Evolutionary conservation across 2,329 filamentous ascomycete species (phyloP).

Genomic region (Fusarium avenaceum): DNA sequence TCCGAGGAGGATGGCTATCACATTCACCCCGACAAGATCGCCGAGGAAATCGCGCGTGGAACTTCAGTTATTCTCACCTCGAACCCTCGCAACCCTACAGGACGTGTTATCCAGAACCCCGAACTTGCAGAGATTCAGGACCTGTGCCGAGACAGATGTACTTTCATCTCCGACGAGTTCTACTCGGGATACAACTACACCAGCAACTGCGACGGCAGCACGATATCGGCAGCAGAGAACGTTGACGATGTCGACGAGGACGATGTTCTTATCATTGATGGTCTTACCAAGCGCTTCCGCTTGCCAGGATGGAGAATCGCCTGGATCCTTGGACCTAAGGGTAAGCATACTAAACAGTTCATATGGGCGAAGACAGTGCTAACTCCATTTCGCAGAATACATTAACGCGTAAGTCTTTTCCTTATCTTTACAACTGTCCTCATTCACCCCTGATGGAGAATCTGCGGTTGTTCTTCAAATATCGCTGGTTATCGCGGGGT

Average conservation of each 20-base stretch:
- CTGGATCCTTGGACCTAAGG: slow-evolving; percentile 94
- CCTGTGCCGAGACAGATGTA: slow-evolving; percentile 89
- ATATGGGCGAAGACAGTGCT: slow-evolving; percentile 9
- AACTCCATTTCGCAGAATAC: slow-evolving; percentile 71
- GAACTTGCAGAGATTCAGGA: slow-evolving; percentile 93
- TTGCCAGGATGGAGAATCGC: slow-evolving; percentile 96
- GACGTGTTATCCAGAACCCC: slow-evolving; percentile 85
- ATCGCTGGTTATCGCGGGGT: not conserved
- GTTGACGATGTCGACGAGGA: slow-evolving; percentile 90
- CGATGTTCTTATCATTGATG: slow-evolving; percentile 94
- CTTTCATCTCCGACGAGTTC: slow-evolving; percentile 96
- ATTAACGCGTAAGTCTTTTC: slow-evolving; percentile 76
- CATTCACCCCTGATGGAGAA: not conserved
- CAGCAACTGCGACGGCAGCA: slow-evolving; percentile 88
- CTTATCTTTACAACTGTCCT: not conserved
- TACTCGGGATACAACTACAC: slow-evolving; percentile 98
- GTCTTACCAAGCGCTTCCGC: slow-evolving; percentile 95
- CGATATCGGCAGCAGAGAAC: slow-evolving; percentile 90
- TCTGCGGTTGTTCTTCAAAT: not conserved
- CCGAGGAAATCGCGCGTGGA: slow-evolving; percentile 88
- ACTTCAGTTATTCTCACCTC: slow-evolving; percentile 92
- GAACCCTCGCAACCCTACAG: slow-evolving; percentile 95
- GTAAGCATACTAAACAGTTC: slow-evolving; percentile 47
- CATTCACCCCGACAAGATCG: slow-evolving; percentile 93
- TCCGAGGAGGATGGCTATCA: slow-evolving; percentile 90